phyloP scores from a whole-genome alignment of 2,329 filamentous ascomycete species.

The Metarhizium guizhouense region DNA sequence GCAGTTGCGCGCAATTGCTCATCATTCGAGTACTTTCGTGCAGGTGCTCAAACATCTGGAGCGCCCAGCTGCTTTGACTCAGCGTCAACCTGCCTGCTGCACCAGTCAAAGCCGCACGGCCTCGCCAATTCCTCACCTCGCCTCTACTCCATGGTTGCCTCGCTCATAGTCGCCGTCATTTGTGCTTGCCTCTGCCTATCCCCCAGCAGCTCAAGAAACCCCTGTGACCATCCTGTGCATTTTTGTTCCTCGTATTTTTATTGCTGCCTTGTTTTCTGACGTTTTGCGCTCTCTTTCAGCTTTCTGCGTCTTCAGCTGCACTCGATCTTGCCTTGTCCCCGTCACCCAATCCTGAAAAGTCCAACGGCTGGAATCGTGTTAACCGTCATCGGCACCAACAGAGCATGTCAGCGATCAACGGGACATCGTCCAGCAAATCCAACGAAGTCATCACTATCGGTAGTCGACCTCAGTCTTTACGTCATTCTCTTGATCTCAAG shows the following conservation, averaged over 20 bases:
- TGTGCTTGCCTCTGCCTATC: slow-evolving; percentile 1
- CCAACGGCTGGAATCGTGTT: slow-evolving; percentile 49
- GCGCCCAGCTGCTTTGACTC: too few relatives aligned
- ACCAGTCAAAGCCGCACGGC: background rate
- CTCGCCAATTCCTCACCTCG: background rate
- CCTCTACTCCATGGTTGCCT: background rate
- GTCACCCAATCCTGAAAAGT: slow-evolving; percentile 50
- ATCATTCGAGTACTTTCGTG: background rate
- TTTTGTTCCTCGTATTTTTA: slow-evolving; percentile 10
- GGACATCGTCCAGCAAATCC: slow-evolving; percentile 29
- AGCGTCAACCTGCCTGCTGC: background rate
- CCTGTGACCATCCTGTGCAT: background rate
- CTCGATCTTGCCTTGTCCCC: slow-evolving; percentile 69
- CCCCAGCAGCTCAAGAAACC: background rate
- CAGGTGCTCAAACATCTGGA: too few relatives aligned
- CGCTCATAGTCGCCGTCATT: background rate
- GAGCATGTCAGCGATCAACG: slow-evolving; percentile 42
- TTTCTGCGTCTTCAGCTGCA: slow-evolving; percentile 73
- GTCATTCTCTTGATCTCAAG: slow-evolving; percentile 50
- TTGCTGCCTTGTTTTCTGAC: slow-evolving; percentile 20
- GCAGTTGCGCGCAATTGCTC: background rate
- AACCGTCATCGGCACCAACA: slow-evolving; percentile 61
- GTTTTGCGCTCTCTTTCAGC: slow-evolving; percentile 36
- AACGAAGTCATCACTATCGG: slow-evolving; percentile 38
- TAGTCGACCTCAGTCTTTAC: slow-evolving; percentile 38